Base-by-base conservation (phyloP, 257 asterid genomes). In the Petunia axillaris region DNA sequence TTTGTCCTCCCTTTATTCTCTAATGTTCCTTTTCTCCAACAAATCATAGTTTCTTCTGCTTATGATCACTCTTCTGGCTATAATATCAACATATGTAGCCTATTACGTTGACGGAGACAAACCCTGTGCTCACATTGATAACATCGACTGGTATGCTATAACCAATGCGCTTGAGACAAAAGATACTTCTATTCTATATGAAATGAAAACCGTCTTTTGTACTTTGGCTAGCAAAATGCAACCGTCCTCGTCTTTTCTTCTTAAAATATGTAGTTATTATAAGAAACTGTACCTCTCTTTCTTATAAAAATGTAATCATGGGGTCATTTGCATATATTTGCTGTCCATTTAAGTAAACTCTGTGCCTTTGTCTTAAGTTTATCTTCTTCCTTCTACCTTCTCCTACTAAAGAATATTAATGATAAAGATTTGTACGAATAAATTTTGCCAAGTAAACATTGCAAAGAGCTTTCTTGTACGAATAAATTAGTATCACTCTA, bases 171-270 rank as follows among this genome's bases (percentile, higher is more conserved):
- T 40, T 38, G 50, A 68, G 14, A 67, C 50, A 43, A 43, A 68
- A 25, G 55, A 68, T 16, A n/a, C 58, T 68, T 44, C 58, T 68
- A 68, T 63, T 63, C 44, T 62, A 37, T 13, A 9, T 63, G 68
- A 63, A 63, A 63, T 36, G 68, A 4, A 63, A 63, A 8, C 43
- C 4, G 68, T 63, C 68, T 62, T 63, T 3, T 63, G 68, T 63
- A 63, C 44, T 37, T 63, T 37, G 43, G 68, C 14, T 37, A 62
- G 8, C 39, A 25, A 25, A 10, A 37, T 37, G 9, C 58, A 46
- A 25, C 41, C 59, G 25, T 9, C 77, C 77, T 1, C 9, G 58
- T 70, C 58, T 46, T 46, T 46, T 44, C 58, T 46, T 25, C 36
- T 9, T 46, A 55, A 70, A 5, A 48, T 48, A 25, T 25, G 25